Evolutionary conservation across 2,329 filamentous ascomycete genomes (phyloP), one percentile per base, ranked within the genome.

Genomic region (Fusarium stilboides): DNA sequence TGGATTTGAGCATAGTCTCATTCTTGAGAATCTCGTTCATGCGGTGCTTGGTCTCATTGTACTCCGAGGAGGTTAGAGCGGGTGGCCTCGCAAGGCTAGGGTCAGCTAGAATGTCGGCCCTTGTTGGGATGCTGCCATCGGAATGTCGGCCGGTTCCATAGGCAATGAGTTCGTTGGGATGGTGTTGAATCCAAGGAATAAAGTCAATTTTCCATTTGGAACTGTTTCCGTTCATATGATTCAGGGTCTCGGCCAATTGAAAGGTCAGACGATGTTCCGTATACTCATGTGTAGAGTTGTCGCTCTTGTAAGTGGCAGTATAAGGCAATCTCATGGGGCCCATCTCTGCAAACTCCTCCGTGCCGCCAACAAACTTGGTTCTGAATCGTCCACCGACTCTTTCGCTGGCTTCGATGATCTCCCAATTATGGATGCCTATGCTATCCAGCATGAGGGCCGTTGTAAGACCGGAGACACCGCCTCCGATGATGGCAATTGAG

Each of bases 251-350:
- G 3, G 84, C 88, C 3, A 92, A 81, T 73, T 91, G 87, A 75
- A 90, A 91, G 0, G 91, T 87, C 74, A 92, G 82, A 64, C 87
- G 83, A 72, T 91, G 88, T 69, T 91, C 89, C 10, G 85, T 84
- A 65, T 91, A 88, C 61, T 88, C 84, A 65, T 81, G 79, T 0
- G 86, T 89, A 70, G 86, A 82, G 65, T 89, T 88, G n/a, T 82
- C 83, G 20, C 81, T 80, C 5, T 83, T 82, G 28, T 83, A 82
- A 3, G 83, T 75, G 65, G 87, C 83, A 4, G 81, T 83, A 17
- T 86, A 81, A 0, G 89, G 89, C 68, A 91, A 88, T 3, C 89
- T 81, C 88, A 91, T 91, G 0, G 88, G 87, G 0, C 89, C 89
- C 87, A 84, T 85, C 74, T 91, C 89, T 1, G 53, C 50, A 33